Evolutionary conservation across 2,329 filamentous ascomycete genomes (phyloP), one percentile per base, ranked within the genome.

Genomic region (Diaporthe amygdali): DNA sequence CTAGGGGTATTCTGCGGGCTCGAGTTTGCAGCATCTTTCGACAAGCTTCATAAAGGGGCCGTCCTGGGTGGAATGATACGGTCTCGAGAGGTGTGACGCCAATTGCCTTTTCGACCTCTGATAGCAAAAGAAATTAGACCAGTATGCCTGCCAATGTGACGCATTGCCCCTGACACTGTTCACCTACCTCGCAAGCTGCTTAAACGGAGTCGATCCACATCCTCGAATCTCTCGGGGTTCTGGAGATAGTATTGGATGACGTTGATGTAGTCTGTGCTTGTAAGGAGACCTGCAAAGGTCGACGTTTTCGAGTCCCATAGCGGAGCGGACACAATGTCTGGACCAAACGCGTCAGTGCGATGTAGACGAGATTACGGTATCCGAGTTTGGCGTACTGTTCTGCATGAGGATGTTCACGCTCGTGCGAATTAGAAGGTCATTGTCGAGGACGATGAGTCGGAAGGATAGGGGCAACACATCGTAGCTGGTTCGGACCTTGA

Each of bases 201-300:
- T 73, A 99, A 85, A 56, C 94, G 92, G 81, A 99, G 98, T 81
- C 97, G 94, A 76, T 98, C 96, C 77, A 99, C 93, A 79, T 96
- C 92, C 75, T 92, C 91, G 73, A 98, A 89, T 71, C 95, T 93
- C 75, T 97, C 94, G 2, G 96, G 96, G 77, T 96, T 97, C 82
- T 98, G 95, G 87, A 95, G 98, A 86, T 99, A 98, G 83, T 99
- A 99, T 81, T 98, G 96, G 49, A 99, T 97, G 70, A 99, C 93
- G 79, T 99, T 99, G 84, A 99, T 97, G 81, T 96, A 99, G 83
- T 99, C 96, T 73, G 95, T 97, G 74, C 95, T 96, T 34, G 96
- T 99, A 75, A 99, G 88, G 61, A 99, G 89, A 47, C 96, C 96
- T 49, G 96, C 96, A 82, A 98, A 99, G 44, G 93, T 94, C 32